A percentile compares a stretch with the other conserved stretches of the same genome.
Evolutionary conservation across 2,329 filamentous ascomycete genomes (phyloP).

Genomic region (Cercospora beticola): DNA sequence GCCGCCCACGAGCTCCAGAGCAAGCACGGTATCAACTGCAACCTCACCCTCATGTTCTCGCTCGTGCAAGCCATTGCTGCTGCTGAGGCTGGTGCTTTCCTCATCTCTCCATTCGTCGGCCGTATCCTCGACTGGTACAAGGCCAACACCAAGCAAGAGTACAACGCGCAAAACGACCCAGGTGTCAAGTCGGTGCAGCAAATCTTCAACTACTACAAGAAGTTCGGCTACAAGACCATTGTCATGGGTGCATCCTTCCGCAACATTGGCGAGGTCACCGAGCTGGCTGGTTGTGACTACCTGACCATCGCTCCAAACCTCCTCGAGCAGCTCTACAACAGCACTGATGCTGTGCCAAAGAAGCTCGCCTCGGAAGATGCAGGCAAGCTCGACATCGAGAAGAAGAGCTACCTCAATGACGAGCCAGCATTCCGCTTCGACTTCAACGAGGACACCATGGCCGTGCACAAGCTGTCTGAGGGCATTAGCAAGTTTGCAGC

Average conservation of each 20-base stretch:
- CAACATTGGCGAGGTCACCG: constrained; percentile 92
- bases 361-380: constrained; percentile 79
- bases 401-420: constrained; percentile 86
- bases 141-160: constrained; percentile 91
- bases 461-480: constrained; percentile 97
- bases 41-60: constrained; percentile 99
- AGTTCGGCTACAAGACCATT: constrained; percentile 97
- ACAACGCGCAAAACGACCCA: constrained; percentile 84
- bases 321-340: constrained; percentile 91
- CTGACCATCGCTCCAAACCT: constrained; percentile 95
- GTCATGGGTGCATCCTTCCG: constrained; percentile 99
- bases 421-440: constrained; percentile 94
- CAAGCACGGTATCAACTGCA: constrained; percentile 95
- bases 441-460: constrained; percentile 99
- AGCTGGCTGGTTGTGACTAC: constrained; percentile 98
- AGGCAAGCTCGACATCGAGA: constrained; percentile 69
- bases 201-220: constrained; percentile 99
- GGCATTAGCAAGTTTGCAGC: constrained; percentile 99
- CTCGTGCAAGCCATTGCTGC: constrained; percentile 89
- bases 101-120: constrained; percentile 98
- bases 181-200: constrained; percentile 89
- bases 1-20: constrained; percentile 94
- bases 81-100: constrained; percentile 91
- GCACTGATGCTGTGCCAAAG: constrained; percentile 75
- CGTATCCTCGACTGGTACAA: constrained; percentile 99